Conservation (phyloP, 352 stramenopile genomes). For the Pythium scleroteichum region DNA sequence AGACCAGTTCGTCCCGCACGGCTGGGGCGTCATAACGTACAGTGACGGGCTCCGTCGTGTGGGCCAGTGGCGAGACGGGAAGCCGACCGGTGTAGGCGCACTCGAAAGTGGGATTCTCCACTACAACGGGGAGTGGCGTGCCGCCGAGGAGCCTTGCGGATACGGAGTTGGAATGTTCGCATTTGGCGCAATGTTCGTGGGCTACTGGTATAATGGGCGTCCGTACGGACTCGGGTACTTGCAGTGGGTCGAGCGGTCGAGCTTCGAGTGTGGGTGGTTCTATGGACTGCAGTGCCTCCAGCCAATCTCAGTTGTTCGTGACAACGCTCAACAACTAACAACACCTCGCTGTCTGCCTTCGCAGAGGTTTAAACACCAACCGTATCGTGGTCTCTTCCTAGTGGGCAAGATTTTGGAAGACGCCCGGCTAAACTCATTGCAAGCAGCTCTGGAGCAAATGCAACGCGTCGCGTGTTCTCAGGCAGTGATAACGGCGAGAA, state of each 20-base stretch:
- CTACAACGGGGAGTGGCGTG: constrained; percentile 51
- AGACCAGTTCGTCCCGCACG: constrained; percentile 31
- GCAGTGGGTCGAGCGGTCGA: constrained; percentile 15
- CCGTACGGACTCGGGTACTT: constrained; percentile 44
- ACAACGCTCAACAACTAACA: too few relatives aligned
- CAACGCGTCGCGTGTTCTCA: constrained; percentile 25
- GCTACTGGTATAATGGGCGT: constrained; percentile 34
- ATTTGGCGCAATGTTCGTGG: constrained; percentile 43
- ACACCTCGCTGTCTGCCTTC: constrained; percentile 4
- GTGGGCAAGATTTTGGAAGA: constrained; percentile 30
- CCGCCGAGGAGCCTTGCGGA: constrained; percentile 16
- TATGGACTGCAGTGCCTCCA: constrained; percentile 43
- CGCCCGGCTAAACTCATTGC: constrained; percentile 20
- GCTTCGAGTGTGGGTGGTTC: constrained; percentile 44
- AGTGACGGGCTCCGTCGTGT: constrained; percentile 30
- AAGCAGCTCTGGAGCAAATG: constrained; percentile 29
- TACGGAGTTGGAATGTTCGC: constrained; percentile 52
- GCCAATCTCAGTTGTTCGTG: not conserved
- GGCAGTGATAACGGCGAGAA: constrained; percentile 15
- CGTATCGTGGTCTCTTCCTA: constrained; percentile 33
- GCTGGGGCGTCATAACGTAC: constrained; percentile 43
- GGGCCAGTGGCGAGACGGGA: constrained; percentile 44
- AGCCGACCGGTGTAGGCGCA: constrained; percentile 37
- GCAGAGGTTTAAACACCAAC: constrained; percentile 28
- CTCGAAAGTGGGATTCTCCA: constrained; percentile 37